These are phyloP conservation scores for Colletotrichum tabaci DNA, from an alignment of 2,329 filamentous ascomycete species.

Conservation along the genomic window DNA sequence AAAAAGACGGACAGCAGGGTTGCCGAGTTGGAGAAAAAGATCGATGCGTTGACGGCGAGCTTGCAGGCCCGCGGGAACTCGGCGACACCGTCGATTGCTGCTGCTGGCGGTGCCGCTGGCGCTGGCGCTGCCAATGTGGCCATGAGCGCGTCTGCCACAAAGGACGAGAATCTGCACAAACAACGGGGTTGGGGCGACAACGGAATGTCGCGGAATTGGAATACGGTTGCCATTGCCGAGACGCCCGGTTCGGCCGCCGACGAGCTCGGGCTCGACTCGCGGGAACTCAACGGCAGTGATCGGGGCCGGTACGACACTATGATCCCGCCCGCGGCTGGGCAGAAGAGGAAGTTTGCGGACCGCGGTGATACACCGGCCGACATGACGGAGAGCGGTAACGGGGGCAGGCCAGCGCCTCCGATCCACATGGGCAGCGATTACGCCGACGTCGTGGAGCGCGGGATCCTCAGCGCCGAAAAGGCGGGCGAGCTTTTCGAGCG, in stretches of 20 bases:
- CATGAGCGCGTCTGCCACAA: neutral
- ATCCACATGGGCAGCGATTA: conserved; percentile 46
- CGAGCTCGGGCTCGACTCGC: neutral
- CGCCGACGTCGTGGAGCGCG: conserved; percentile 71
- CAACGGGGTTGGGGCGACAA: conserved; percentile 35
- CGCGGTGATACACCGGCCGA: conserved; percentile 34
- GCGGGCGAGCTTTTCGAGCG: conserved; percentile 70
- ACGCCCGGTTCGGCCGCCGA: neutral
- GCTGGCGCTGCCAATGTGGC: conserved; percentile 21
- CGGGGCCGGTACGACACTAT: conserved; percentile 12
- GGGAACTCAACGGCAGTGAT: conserved; percentile 25
- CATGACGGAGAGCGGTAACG: conserved; percentile 13
- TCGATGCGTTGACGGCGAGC: conserved; percentile 87
- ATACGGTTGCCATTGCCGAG: neutral
- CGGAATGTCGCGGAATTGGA: conserved; percentile 28
- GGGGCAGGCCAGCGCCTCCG: conserved; percentile 32
- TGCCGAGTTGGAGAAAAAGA: conserved; percentile 92
- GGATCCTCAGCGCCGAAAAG: conserved; percentile 69
- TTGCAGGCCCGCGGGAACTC: conserved; percentile 69
- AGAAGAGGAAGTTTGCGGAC: conserved; percentile 53
- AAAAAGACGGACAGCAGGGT: conserved; percentile 94
- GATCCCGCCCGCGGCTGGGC: conserved; percentile 23
- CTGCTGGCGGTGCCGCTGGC: conserved; percentile 48
- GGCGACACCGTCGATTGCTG: conserved; percentile 31
- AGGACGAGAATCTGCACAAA: conserved; percentile 28